These are phyloP conservation scores for Vittaforma corneae DNA, from an alignment of 371 early-diverging fungal species.

Conservation along the genomic window DNA sequence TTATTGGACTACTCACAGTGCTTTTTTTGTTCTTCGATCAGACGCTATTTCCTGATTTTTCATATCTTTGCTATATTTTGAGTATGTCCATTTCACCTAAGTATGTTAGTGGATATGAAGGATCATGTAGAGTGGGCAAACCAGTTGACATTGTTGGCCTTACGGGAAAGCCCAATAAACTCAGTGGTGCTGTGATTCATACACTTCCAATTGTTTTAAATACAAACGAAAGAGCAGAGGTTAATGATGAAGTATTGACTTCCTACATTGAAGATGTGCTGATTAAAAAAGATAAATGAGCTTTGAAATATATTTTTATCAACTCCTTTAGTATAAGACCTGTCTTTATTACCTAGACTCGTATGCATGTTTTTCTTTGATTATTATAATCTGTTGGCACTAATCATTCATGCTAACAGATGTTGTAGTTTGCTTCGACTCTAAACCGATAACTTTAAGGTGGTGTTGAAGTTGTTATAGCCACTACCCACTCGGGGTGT, in stretches of 20 bases:
- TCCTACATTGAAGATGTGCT: conserved; percentile 46
- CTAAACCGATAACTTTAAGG: no score
- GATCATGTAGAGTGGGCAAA: conserved; percentile 87
- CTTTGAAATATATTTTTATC: conserved; percentile 1
- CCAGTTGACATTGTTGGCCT: conserved; percentile 91
- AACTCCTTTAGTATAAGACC: no score
- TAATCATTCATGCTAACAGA: no score
- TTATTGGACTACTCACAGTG: conserved; percentile 46
- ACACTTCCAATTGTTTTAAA: conserved; percentile 87
- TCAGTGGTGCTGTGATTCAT: conserved; percentile 93
- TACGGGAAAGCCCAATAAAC: conserved; percentile 89
- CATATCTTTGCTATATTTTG: conserved; percentile 80
- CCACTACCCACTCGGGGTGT: no score
- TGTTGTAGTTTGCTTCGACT: no score
- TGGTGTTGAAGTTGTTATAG: no score
- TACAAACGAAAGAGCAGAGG: conserved; percentile 84
- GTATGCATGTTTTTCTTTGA: no score
- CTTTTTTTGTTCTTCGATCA: conserved; percentile 50
- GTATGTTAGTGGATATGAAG: conserved; percentile 80
- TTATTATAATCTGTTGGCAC: no score
- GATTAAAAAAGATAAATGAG: conserved; percentile 25
- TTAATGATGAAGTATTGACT: conserved; percentile 59
- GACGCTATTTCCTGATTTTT: conserved; percentile 64
- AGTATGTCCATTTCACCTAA: conserved; percentile 84
- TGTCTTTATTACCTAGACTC: no score